These are phyloP conservation scores for Cordyceps sp. DNA, from an alignment of 2,329 filamentous ascomycete species.

Conservation along the genomic window DNA sequence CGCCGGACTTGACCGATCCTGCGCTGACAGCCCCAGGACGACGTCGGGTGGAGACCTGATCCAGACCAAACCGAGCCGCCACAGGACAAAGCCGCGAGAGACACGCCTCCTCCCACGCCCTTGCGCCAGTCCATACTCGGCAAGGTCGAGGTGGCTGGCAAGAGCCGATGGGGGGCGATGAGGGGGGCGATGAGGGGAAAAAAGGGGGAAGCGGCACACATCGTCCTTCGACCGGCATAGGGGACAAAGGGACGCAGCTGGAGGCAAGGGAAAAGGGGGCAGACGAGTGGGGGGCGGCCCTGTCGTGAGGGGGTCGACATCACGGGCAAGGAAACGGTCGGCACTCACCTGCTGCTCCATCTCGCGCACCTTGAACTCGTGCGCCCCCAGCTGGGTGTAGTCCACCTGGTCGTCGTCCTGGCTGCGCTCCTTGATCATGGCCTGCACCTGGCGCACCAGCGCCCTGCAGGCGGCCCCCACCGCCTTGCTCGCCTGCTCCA, in stretches of 20 bases:
- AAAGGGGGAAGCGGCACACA: too few relatives aligned
- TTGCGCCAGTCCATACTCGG: too few relatives aligned
- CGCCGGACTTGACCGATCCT: background rate
- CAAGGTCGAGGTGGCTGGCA: too few relatives aligned
- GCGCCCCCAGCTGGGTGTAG: conserved; percentile 72
- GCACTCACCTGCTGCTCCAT: conserved; percentile 92
- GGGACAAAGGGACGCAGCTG: too few relatives aligned
- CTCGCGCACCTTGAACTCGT: conserved; percentile 96
- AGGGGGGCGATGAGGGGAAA: too few relatives aligned
- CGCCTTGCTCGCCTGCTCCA: conserved; percentile 84
- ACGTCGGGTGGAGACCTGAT: too few relatives aligned
- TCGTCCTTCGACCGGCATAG: too few relatives aligned
- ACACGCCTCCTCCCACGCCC: too few relatives aligned
- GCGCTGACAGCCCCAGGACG: background rate
- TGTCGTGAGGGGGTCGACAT: background rate
- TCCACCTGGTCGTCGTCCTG: conserved; percentile 72
- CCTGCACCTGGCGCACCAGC: conserved; percentile 84
- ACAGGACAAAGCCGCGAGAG: too few relatives aligned
- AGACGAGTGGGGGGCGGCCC: too few relatives aligned
- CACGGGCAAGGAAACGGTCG: conserved; percentile 12
- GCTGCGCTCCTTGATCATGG: conserved; percentile 77
- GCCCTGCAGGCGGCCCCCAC: conserved; percentile 78
- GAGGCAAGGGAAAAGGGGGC: background rate
- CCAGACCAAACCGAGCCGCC: too few relatives aligned
- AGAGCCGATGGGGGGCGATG: too few relatives aligned